Base-by-base conservation (phyloP, 164 flowering plant species). In the Dillenia suffruticosa region DNA sequence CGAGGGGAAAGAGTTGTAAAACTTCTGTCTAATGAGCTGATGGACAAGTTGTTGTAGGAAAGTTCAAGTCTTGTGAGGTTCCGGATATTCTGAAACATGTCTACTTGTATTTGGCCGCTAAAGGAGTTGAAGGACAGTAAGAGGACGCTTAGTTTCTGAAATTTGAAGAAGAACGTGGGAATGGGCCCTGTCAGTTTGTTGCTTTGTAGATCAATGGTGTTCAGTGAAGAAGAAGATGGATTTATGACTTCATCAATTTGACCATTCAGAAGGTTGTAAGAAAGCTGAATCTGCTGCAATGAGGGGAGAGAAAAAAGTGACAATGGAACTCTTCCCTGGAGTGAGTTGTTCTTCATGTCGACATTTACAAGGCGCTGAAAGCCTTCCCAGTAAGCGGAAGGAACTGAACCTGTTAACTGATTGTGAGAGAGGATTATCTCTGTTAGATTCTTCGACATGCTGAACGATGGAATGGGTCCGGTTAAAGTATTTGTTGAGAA, bases 171-270 rank as follows among this genome's bases (percentile, higher is more conserved):
- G 2, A 64, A 67, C 10, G 1, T 22, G 0, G 84, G 85, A 24
- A 83, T 44, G 0, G 74, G 56, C 12, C 85, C 87, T 48, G 62
- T 57, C 14, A 81, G 54, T 0, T 57, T 64, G 60, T 81, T 83
- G 71, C 63, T 54, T 40, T 72, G 66, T 63, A 81, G 65, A 70
- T 71, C 76, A 10, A 83, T 57, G 12, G 49, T 62, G 2, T 72
- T 60, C 49, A 82, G 12, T 2, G 0, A 24, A 8, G 68, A 60
- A 7, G 69, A 49, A 10, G 60, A 46, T 24, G 46, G 16, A 54
- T 50, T 51, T 6, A 26, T 10, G 8, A 66, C 61, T 8, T 59
- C 62, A 45, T 9, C 14, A 13, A 70, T n/a, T 46, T 44, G 48
- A 49, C 71, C 73, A 40, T 1, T 9, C 22, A 77, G 68, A 24